These are phyloP conservation scores for Neopestalotiopsis sp. DNA, from an alignment of 2,329 filamentous ascomycete genomes.

Conservation along the genomic window DNA sequence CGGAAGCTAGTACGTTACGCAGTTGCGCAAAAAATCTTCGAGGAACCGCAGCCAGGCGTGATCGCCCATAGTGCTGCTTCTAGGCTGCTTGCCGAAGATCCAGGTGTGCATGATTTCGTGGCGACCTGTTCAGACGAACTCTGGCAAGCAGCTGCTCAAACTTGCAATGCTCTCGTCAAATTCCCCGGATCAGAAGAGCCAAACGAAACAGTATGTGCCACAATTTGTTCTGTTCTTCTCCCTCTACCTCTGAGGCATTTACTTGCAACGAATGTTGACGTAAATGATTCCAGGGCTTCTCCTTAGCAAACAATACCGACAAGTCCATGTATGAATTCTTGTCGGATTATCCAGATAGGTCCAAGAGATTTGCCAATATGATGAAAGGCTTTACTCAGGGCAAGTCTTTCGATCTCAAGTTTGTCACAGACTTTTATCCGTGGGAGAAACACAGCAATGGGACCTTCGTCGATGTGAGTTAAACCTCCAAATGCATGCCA, in stretches of 20 bases:
- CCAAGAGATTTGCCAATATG: conserved; percentile 57
- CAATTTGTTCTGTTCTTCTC: too few species aligned
- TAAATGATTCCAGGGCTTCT: conserved; percentile 46
- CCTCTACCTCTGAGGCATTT: too few species aligned
- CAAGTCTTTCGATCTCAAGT: conserved; percentile 60
- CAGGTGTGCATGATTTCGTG: conserved; percentile 57
- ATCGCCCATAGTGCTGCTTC: conserved; percentile 30
- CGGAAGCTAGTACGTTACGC: conserved; percentile 39
- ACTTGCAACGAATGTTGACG: too few species aligned
- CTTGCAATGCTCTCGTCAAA: conserved; percentile 48
- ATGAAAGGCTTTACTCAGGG: conserved; percentile 61
- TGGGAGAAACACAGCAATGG: conserved; percentile 49
- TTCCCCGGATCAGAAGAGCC: conserved; percentile 55
- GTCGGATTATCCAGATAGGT: conserved; percentile 51
- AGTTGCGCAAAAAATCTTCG: conserved; percentile 41
- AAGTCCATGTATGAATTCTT: conserved; percentile 62
- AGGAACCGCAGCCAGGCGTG: conserved; percentile 27
- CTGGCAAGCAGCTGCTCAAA: conserved; percentile 53
- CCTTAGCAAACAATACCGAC: conserved; percentile 54
- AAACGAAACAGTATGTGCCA: conserved; percentile 39
- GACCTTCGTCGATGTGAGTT: conserved; percentile 49
- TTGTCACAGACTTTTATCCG: conserved; percentile 61
- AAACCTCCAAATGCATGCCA: too few species aligned
- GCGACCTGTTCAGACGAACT: conserved; percentile 61
- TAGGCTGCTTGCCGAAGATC: conserved; percentile 38